Evolutionary conservation across 2,329 filamentous ascomycete genomes (phyloP), one percentile per base, ranked within the genome.

Genomic region (Talaromyces piceae): DNA sequence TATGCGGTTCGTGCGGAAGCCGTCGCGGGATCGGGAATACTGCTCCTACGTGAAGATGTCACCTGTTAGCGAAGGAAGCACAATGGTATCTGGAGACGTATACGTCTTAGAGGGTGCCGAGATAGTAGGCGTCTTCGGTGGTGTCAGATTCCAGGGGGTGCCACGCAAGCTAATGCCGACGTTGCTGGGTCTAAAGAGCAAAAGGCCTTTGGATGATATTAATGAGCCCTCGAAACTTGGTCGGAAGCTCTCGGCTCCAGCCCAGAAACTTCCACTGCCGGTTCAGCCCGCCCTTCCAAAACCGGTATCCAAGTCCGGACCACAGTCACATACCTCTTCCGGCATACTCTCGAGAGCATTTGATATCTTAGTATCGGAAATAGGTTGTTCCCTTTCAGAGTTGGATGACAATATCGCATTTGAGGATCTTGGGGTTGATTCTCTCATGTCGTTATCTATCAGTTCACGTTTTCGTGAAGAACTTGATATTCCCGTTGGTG

Each of bases 31-130:
- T 41, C 26, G 16, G 43, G 23, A 45, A 23, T 60, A 60, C 27
- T 45, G 52, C 37, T 61, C 59, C 13, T 68, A 70, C 54, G 61
- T 63, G 12, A 54, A 57, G 41, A 70, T 70, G 67, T 50, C 60
- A 37, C 53, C 47, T 22, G 45, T 44, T 16, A 57, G 63, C 20
- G 63, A 59, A 18, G 58, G 56, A 4, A 59, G 66, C 31, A 41
- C 37, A 3, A 60, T 66, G 27, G 23, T 45, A 3, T 61, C 58
- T 4, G 55, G 45, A 4, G 45, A 47, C 25, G 30, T 47, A 3
- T 47, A 39, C 20, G 20, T 63, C 7, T 64, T 64, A 58, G 60
- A 64, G 53, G 59, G 60, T 4, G 58, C 65, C 37, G 56, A n/a
- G 2, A 37, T 47, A 7, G 30, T 47, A 9, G 45, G 45, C 13